Conservation (phyloP, 2,329 filamentous ascomycete genomes). For the Epichloe baconii region DNA sequence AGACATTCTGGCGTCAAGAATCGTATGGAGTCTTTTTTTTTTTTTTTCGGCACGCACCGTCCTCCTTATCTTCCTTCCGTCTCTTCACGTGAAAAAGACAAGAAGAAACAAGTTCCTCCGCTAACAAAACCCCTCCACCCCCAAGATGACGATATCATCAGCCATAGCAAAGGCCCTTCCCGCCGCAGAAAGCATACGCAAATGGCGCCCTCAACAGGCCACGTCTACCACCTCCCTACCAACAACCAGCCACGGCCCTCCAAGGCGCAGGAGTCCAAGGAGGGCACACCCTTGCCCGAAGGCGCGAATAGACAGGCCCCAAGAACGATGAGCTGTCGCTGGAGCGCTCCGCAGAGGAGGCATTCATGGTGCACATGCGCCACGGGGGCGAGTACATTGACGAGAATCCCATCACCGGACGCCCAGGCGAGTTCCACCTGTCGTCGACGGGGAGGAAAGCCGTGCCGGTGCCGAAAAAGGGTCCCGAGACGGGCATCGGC, state of each 20-base stretch:
- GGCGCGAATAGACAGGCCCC: constrained; percentile 15
- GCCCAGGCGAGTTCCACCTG: constrained; percentile 52
- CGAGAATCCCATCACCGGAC: constrained; percentile 54
- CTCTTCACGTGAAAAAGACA: neutral
- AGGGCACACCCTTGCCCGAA: constrained; percentile 35
- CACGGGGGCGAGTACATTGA: constrained; percentile 54
- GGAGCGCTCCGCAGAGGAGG: constrained; percentile 42
- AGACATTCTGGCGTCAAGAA: constrained; percentile 44
- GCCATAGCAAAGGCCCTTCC: constrained; percentile 40
- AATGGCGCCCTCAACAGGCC: constrained; percentile 41
- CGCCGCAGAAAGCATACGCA: constrained; percentile 34
- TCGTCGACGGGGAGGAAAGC: constrained; percentile 45
- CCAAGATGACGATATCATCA: constrained; percentile 38
- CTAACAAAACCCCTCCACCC: neutral
- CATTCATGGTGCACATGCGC: constrained; percentile 42
- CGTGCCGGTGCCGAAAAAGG: constrained; percentile 19
- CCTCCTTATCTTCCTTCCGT: no score
- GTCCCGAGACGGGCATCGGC: constrained; percentile 19
- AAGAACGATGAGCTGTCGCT: constrained; percentile 28
- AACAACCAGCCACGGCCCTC: constrained; percentile 11
- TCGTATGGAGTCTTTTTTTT: constrained; percentile 26
- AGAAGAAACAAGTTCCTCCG: neutral
- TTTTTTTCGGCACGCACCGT: no score
- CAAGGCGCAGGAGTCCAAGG: constrained; percentile 29
- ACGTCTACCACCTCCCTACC: constrained; percentile 33